Evolutionary conservation across 257 asterid genomes (phyloP), one percentile per base, ranked within the genome.

Genomic region (Agastache rugosa): DNA sequence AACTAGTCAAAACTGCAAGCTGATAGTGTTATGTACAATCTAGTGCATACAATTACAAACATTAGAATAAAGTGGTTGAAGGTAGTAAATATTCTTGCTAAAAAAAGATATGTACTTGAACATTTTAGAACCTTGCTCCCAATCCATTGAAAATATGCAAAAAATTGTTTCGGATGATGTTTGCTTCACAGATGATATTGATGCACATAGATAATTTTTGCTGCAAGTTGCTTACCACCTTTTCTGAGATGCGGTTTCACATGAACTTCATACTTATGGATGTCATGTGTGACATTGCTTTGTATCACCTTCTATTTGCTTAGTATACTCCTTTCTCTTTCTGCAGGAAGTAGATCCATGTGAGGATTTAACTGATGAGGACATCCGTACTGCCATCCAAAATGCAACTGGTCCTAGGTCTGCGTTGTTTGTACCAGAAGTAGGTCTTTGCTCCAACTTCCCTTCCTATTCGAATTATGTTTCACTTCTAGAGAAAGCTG

Each of bases 261-360:
- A 35, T 56, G 54, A 11, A 23, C 48, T 47, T 76, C 17, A 23
- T 29, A 45, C 69, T 68, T 63, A 35, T 22, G 62, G 50, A 48
- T 79, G 77, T 17, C 58, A 9, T 25, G 19, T 15, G 12, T 35
- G 29, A 64, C 56, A 10, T 37, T 71, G 4, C 34, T 45, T 69
- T 47, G 22, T 48, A 48, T 68, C 44, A 20, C 45, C 65, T 60
- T 55, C 20, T 41, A 67, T 68, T 45, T 61, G 55, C 66, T 69
- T 39, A 67, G 60, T 71, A 34, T 2, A 29, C 22, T 16, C 48
- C 23, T 63, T 73, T 69, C 69, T 48, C 27, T 77, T 72, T 72
- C 74, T 78, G 78, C 91, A 95, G 99, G 97, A 87, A 29, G 98
- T 95, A 64, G 98, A 95, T 75, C 99, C 99, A 41, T 92, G 99